Conservation (phyloP, 495 filamentous ascomycete genomes). For the Astrothelium macrocarpum region DNA sequence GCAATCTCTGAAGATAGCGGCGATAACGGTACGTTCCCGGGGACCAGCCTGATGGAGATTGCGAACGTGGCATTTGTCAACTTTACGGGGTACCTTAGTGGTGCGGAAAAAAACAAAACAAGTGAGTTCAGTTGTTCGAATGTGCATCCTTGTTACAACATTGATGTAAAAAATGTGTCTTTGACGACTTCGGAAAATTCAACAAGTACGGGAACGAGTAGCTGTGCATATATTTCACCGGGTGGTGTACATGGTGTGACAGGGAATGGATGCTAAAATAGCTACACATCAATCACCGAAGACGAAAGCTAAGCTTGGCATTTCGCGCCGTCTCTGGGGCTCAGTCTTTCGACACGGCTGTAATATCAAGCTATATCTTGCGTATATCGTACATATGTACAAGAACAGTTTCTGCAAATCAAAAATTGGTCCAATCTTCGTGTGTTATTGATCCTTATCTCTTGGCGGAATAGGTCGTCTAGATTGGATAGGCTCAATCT, state of each 20-base stretch:
- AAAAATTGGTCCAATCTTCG: neutral
- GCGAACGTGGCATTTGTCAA: conserved; percentile 45
- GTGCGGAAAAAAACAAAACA: conserved; percentile 9
- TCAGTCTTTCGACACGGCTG: neutral
- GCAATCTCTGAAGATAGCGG: conserved; percentile 42
- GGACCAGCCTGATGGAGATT: conserved; percentile 43
- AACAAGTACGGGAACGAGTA: conserved; percentile 12
- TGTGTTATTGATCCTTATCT: neutral
- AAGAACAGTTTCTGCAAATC: neutral
- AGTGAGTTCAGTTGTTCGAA: neutral
- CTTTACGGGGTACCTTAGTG: conserved; percentile 40
- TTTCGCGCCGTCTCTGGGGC: no score
- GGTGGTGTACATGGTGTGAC: conserved; percentile 15
- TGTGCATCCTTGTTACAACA: conserved; percentile 17
- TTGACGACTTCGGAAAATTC: conserved; percentile 9
- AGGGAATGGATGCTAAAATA: conserved; percentile 8
- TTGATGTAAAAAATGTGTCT: conserved; percentile 11
- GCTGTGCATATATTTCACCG: conserved; percentile 9
- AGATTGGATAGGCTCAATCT: neutral
- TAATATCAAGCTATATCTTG: neutral
- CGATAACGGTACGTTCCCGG: conserved; percentile 42
- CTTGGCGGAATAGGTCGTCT: neutral
- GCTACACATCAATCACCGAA: no score
- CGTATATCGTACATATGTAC: neutral
- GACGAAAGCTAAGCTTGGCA: no score